phyloP scores from a whole-genome alignment of 306 rosid genomes.

The Corylus americana region DNA sequence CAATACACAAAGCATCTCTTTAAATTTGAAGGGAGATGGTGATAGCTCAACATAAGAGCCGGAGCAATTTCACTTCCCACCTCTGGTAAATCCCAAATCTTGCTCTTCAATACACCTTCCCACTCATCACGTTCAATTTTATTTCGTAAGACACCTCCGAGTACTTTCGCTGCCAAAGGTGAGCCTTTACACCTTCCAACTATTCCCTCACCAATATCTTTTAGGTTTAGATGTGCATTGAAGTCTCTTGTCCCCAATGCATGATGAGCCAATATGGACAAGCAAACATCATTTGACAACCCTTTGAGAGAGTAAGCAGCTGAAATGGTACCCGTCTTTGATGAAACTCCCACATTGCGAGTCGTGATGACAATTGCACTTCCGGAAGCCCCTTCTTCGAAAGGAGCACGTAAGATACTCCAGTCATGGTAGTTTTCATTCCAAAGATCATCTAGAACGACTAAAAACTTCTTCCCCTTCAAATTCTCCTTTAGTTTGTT shows the following conservation, averaged over 20 bases:
- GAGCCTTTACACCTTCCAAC: background rate
- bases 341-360: background rate
- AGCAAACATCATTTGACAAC: slow-evolving; percentile 7
- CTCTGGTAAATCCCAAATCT: background rate
- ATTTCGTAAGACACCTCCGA: background rate
- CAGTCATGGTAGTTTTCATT: background rate
- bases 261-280: background rate
- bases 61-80: background rate
- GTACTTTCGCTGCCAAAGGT: slow-evolving; percentile 8
- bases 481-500: background rate
- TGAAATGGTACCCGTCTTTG: background rate
- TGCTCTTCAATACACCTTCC: background rate
- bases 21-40: background rate
- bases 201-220: background rate
- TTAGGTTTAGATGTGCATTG: background rate
- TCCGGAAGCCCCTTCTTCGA: slow-evolving; percentile 8
- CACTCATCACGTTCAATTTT: background rate
- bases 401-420: background rate
- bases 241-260: slow-evolving; percentile 3
- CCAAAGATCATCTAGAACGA: slow-evolving; percentile 5
- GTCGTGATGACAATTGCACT: slow-evolving; percentile 9
- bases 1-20: slow-evolving; percentile 18
- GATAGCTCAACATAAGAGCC: slow-evolving; percentile 9
- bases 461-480: background rate
- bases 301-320: background rate